Conservation (phyloP, 2,329 filamentous ascomycete genomes). For the Ophiocordyceps robertsii region DNA sequence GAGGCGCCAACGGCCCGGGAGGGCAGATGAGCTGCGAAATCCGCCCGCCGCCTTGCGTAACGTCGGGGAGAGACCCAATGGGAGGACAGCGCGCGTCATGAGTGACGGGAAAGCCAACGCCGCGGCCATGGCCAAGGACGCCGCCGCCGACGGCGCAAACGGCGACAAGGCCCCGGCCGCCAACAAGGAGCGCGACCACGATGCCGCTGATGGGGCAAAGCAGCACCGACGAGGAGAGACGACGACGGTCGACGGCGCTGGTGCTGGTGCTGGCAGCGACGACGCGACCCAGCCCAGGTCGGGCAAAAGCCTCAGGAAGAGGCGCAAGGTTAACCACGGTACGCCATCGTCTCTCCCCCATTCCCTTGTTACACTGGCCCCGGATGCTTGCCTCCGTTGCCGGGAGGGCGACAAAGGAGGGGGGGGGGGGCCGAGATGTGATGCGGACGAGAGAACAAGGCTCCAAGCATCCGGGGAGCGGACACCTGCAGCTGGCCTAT, state of each 20-base stretch:
- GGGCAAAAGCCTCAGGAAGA: slow-evolving; percentile 60
- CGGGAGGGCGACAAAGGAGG: background rate
- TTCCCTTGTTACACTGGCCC: background rate
- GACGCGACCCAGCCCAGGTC: background rate
- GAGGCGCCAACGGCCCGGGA: slow-evolving; percentile 3
- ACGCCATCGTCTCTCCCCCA: slow-evolving; percentile 22
- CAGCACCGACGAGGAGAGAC: background rate
- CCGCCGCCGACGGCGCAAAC: slow-evolving; percentile 11
- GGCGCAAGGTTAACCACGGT: slow-evolving; percentile 85
- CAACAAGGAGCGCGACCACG: slow-evolving; percentile 17
- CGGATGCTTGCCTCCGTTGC: background rate
- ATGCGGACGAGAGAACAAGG: background rate
- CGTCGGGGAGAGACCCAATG: slow-evolving; percentile 16
- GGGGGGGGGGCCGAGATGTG: too few species aligned
- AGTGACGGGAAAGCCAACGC: slow-evolving; percentile 18
- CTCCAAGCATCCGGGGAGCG: background rate
- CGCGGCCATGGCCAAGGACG: slow-evolving; percentile 15
- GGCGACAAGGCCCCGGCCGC: slow-evolving; percentile 11
- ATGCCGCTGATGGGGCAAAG: slow-evolving; percentile 8
- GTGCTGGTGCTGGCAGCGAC: background rate
- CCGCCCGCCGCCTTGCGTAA: slow-evolving; percentile 4
- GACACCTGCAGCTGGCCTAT: background rate
- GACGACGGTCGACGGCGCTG: background rate
- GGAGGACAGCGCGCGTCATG: slow-evolving; percentile 13
- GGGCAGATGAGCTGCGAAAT: slow-evolving; percentile 1